Conservation (phyloP, 176 grass and related monocot species). For the Aegilops speltoides region DNA sequence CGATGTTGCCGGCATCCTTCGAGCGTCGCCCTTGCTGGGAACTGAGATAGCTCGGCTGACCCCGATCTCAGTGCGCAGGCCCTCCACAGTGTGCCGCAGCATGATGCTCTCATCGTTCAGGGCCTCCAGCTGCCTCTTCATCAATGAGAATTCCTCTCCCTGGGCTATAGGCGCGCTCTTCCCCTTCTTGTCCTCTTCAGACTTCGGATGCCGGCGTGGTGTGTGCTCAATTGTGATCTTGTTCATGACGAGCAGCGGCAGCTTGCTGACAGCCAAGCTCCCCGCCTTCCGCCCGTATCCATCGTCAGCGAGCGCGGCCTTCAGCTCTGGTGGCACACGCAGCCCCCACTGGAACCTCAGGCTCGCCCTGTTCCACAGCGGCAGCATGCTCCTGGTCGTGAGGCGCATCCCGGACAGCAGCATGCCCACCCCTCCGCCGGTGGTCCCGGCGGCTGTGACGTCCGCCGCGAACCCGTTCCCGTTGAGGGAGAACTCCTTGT, state of each 20-base stretch:
- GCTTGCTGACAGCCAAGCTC: slow-evolving; percentile 54
- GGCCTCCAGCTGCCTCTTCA: slow-evolving; percentile 58
- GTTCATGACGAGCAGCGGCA: slow-evolving; percentile 76
- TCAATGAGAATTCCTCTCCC: slow-evolving; percentile 20
- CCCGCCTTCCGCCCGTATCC: slow-evolving; percentile 38
- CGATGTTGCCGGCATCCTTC: not conserved
- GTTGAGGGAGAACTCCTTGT: slow-evolving; percentile 9
- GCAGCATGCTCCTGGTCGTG: slow-evolving; percentile 63
- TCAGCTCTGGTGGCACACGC: slow-evolving; percentile 68
- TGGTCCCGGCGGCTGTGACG: slow-evolving; percentile 38
- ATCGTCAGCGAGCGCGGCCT: slow-evolving; percentile 34
- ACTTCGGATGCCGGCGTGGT: not conserved
- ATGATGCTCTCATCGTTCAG: slow-evolving; percentile 59
- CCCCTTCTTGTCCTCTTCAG: slow-evolving; percentile 16
- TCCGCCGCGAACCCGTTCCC: slow-evolving; percentile 55
- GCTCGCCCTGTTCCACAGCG: slow-evolving; percentile 56
- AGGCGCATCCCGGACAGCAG: slow-evolving; percentile 66
- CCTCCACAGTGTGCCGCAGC: slow-evolving; percentile 53
- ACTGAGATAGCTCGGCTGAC: slow-evolving; percentile 21
- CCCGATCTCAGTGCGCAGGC: slow-evolving; percentile 44
- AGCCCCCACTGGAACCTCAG: slow-evolving; percentile 81
- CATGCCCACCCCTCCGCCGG: slow-evolving; percentile 25
- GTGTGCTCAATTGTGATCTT: slow-evolving; percentile 88
- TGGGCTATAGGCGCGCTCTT: not conserved
- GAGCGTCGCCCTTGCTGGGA: not conserved